Conservation (phyloP, 768 basidiomycete species). For the Sarcomyxa edulis region DNA sequence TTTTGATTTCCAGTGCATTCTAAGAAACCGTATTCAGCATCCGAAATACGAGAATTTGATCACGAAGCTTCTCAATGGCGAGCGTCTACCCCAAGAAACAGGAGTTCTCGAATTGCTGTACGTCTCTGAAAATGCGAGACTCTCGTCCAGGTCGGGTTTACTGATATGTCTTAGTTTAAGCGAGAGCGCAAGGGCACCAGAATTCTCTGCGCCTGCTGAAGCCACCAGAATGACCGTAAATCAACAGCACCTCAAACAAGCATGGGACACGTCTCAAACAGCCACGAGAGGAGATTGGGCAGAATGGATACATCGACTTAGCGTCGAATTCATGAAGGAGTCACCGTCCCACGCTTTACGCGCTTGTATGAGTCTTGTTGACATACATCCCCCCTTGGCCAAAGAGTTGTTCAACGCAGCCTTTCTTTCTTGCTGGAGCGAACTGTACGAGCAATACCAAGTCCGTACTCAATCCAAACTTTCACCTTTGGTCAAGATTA, state of each 20-base stretch:
- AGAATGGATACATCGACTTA: conserved; percentile 91
- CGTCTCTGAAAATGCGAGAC: too few relatives aligned
- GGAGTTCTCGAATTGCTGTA: conserved; percentile 66
- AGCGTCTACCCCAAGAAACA: conserved; percentile 84
- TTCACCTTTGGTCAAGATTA: neutral
- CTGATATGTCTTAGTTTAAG: conserved; percentile 31
- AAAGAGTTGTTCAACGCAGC: conserved; percentile 97
- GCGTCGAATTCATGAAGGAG: conserved; percentile 96
- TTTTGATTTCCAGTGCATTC: conserved; percentile 50
- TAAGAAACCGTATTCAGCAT: conserved; percentile 74
- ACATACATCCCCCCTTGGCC: conserved; percentile 85
- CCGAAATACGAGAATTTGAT: conserved; percentile 85
- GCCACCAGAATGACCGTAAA: conserved; percentile 89
- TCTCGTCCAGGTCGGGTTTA: too few relatives aligned
- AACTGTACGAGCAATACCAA: conserved; percentile 95
- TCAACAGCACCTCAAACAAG: conserved; percentile 94
- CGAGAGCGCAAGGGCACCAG: conserved; percentile 58
- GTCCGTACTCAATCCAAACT: conserved; percentile 43
- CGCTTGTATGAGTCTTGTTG: conserved; percentile 91
- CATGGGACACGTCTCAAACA: conserved; percentile 85
- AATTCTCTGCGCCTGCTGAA: conserved; percentile 81
- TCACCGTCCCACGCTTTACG: conserved; percentile 97
- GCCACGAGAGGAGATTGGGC: conserved; percentile 84
- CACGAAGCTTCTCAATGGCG: conserved; percentile 84
- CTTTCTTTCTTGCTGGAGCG: conserved; percentile 96